These are phyloP conservation scores for Jacaranda copaia DNA, from an alignment of 257 asterid genomes.

Conservation along the genomic window DNA sequence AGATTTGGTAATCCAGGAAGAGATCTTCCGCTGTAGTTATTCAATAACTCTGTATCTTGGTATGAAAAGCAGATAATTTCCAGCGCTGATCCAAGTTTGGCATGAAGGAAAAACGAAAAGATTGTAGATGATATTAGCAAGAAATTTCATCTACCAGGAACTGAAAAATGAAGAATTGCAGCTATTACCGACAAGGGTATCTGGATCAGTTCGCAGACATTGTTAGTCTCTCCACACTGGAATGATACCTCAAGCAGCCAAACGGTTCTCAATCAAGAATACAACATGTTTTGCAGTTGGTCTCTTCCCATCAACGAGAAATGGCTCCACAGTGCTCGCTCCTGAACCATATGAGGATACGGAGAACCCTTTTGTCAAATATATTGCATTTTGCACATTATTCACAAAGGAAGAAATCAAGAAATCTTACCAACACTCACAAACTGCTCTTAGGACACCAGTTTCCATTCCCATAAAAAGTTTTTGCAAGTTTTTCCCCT, in stretches of 20 bases:
- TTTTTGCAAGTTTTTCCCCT: not conserved
- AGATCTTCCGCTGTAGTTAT: too few relatives aligned
- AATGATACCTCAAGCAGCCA: conserved; percentile 93
- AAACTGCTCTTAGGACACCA: too few relatives aligned
- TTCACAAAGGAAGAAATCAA: too few relatives aligned
- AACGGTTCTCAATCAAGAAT: conserved; percentile 93
- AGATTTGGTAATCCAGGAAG: too few relatives aligned
- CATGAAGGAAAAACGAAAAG: not conserved
- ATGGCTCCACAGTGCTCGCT: conserved; percentile 85
- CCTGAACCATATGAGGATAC: conserved; percentile 72
- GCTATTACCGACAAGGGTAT: not conserved
- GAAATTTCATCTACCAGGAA: conserved; percentile 28
- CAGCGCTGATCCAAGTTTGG: too few relatives aligned
- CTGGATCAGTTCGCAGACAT: not conserved
- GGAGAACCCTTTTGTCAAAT: conserved; percentile 70
- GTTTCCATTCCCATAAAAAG: too few relatives aligned
- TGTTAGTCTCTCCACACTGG: conserved; percentile 80
- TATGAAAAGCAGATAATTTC: too few relatives aligned
- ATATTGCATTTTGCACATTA: not conserved
- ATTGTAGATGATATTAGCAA: conserved; percentile 20
- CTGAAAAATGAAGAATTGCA: not conserved
- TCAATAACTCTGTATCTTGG: not conserved
- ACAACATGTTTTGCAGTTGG: conserved; percentile 75
- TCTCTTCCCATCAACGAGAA: conserved; percentile 83
- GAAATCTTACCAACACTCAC: too few relatives aligned